phyloP scores from a whole-genome alignment of 768 basidiomycete species.

The Mrakia gelida region DNA sequence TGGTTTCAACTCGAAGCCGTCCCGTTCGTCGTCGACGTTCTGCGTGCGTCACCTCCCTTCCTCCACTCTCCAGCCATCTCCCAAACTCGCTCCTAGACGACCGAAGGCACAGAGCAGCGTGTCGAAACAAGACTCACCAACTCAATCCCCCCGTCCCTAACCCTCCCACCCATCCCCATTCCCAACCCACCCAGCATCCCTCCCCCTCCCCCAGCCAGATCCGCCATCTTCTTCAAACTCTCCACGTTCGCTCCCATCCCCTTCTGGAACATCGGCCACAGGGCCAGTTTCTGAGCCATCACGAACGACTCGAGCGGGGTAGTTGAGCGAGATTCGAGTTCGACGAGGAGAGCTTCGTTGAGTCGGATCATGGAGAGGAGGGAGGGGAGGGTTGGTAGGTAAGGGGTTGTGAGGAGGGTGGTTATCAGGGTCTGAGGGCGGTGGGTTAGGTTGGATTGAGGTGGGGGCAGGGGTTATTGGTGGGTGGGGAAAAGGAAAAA shows the following conservation, averaged over 20 bases:
- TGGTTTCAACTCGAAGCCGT: background rate
- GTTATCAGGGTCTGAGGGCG: constrained; percentile 61
- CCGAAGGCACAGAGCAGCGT: background rate
- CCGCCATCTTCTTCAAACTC: constrained; percentile 73
- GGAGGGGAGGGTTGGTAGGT: constrained; percentile 59
- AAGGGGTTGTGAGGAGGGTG: constrained; percentile 60
- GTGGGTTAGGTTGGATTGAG: background rate
- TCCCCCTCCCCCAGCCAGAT: constrained; percentile 46
- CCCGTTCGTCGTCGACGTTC: background rate
- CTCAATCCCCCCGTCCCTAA: constrained; percentile 65
- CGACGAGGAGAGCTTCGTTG: constrained; percentile 70
- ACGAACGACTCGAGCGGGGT: constrained; percentile 76
- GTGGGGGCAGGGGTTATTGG: too few species aligned
- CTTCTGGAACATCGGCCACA: constrained; percentile 94
- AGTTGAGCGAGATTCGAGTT: constrained; percentile 61
- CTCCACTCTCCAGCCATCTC: too few species aligned
- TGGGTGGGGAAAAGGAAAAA: too few species aligned
- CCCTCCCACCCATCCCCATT: constrained; percentile 64
- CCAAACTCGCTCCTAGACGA: background rate
- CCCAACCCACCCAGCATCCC: constrained; percentile 41
- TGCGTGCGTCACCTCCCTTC: too few species aligned
- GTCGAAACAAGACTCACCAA: constrained; percentile 49
- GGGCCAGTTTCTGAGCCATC: constrained; percentile 69
- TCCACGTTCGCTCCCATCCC: constrained; percentile 79
- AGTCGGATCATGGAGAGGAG: constrained; percentile 88